Evolutionary conservation across 352 stramenopile species (phyloP).

Genomic region (Phytophthora hibernalis): DNA sequence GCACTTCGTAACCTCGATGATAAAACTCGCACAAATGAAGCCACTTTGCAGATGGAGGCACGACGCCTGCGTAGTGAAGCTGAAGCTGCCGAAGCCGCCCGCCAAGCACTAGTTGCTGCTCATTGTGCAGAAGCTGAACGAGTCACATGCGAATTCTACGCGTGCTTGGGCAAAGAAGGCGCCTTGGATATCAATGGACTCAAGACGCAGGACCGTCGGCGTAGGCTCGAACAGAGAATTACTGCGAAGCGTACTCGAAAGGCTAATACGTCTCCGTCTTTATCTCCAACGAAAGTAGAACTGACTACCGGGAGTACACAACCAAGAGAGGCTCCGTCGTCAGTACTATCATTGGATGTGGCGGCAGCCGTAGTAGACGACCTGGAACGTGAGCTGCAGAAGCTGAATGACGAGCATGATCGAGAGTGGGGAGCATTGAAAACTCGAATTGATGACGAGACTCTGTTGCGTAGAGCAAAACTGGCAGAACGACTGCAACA

Average conservation of each 20-base stretch:
- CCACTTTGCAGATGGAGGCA: constrained; percentile 17
- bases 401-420: constrained; percentile 44
- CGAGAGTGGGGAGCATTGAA: constrained; percentile 42
- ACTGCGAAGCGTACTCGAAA: constrained; percentile 21
- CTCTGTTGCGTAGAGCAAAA: constrained; percentile 35
- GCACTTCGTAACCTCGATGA: constrained; percentile 29
- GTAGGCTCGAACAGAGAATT: constrained; percentile 37
- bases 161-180: constrained; percentile 13
- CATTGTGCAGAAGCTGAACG: constrained; percentile 39
- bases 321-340: background rate
- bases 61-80: constrained; percentile 21
- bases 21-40: constrained; percentile 26
- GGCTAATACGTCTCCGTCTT: background rate
- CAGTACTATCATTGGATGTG: constrained; percentile 4
- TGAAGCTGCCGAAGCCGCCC: constrained; percentile 37
- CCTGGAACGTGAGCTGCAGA: constrained; percentile 31
- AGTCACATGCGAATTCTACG: constrained; percentile 36
- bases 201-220: constrained; percentile 19
- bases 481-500: constrained; percentile 43
- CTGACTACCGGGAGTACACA: background rate
- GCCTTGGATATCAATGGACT: constrained; percentile 24
- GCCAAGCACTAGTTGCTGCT: constrained; percentile 32
- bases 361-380: constrained; percentile 23
- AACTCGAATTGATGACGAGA: constrained; percentile 41
- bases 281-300: background rate